Evolutionary conservation across 177 flowering plant species (phyloP).

Genomic region (Tripterygium wilfordii): DNA sequence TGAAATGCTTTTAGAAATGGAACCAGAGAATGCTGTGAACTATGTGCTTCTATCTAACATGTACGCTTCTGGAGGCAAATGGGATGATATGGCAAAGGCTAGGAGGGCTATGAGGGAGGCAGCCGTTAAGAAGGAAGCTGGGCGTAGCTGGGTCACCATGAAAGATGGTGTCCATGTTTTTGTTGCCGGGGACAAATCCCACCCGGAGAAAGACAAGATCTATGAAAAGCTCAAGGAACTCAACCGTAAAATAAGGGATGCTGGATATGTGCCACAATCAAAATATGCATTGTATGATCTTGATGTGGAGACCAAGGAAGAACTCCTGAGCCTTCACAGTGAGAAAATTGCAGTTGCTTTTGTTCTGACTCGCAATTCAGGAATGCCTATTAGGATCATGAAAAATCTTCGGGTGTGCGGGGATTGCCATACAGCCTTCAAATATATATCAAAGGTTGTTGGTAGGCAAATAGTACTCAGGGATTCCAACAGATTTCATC

Average conservation of each 20-base stretch:
- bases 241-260: constrained; percentile 56
- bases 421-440: constrained; percentile 79
- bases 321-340: constrained; percentile 79
- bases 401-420: constrained; percentile 89
- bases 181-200: constrained; percentile 83
- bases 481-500: constrained; percentile 87
- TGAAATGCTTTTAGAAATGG: constrained; percentile 69
- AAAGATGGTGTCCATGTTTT: constrained; percentile 90
- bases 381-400: constrained; percentile 76
- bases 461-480: constrained; percentile 57
- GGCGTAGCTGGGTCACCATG: constrained; percentile 93
- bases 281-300: constrained; percentile 73
- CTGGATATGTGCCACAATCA: constrained; percentile 74
- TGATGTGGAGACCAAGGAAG: constrained; percentile 82
- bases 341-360: constrained; percentile 89
- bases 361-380: constrained; percentile 59
- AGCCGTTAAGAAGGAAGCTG: constrained; percentile 77
- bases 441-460: constrained; percentile 59
- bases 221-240: constrained; percentile 65
- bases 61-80: constrained; percentile 77
- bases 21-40: constrained; percentile 81
- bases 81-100: constrained; percentile 70
- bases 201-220: constrained; percentile 61
- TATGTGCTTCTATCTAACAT: constrained; percentile 82
- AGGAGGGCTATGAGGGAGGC: constrained; percentile 55